A percentile compares a stretch with the other conserved stretches of the same genome.
phyloP scores from a whole-genome alignment of 768 basidiomycete genomes.

The Clavulina sp. region DNA sequence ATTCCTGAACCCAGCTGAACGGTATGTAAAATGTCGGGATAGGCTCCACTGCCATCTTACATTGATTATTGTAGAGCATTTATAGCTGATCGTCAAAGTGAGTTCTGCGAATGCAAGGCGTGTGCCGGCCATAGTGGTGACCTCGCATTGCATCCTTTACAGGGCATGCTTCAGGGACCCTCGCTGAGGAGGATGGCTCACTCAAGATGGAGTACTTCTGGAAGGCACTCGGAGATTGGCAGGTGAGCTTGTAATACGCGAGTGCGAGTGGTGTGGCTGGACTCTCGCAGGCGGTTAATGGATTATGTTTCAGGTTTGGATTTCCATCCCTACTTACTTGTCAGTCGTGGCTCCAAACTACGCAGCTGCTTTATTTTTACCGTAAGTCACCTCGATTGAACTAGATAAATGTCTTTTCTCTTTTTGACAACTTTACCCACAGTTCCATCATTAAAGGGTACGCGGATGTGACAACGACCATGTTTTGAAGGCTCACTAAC shows the following conservation, averaged over 20 bases:
- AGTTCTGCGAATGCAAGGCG: not conserved
- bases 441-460: conserved; percentile 41
- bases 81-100: not conserved
- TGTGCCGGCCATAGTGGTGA: not conserved
- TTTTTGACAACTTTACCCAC: not conserved
- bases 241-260: conserved; percentile 24
- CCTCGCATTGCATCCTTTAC: not conserved
- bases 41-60: not conserved
- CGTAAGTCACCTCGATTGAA: conserved; percentile 37
- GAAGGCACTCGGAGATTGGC: conserved; percentile 45
- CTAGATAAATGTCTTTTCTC: not conserved
- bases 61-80: not conserved
- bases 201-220: conserved; percentile 34
- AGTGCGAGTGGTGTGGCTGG: no score
- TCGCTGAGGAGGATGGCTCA: conserved; percentile 45
- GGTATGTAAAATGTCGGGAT: not conserved
- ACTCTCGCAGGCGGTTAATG: conserved; percentile 1
- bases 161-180: conserved; percentile 16
- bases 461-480: conserved; percentile 4
- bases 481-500: not conserved
- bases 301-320: conserved; percentile 23
- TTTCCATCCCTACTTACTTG: conserved; percentile 41
- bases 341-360: conserved; percentile 41
- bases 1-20: conserved; percentile 44
- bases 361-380: conserved; percentile 53